Conservation (phyloP, 495 filamentous ascomycete genomes). For the Aspergillus asperescens region DNA sequence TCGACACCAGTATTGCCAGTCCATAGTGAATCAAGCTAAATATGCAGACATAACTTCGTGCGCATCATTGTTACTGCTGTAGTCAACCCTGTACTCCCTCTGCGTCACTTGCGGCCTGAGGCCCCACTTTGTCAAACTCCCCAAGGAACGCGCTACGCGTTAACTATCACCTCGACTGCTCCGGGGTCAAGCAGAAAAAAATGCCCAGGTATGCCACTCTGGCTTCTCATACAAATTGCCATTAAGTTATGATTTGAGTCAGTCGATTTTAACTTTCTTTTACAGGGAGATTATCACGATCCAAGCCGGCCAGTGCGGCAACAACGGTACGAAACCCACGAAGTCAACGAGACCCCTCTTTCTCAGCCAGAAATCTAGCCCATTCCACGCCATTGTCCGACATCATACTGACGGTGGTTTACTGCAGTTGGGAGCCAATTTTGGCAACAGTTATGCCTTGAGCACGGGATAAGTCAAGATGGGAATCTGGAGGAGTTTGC, state of each 20-base stretch:
- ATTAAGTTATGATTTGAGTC: not conserved
- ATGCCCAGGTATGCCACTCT: slow-evolving; percentile 43
- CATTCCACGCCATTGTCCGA: not conserved
- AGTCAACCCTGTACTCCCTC: no score
- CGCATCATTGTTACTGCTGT: no score
- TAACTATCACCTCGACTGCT: slow-evolving; percentile 24
- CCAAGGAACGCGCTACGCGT: slow-evolving; percentile 39
- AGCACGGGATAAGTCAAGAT: slow-evolving; percentile 96
- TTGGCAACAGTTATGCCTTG: slow-evolving; percentile 95
- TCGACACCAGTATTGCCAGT: no score
- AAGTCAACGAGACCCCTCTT: not conserved
- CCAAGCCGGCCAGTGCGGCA: slow-evolving; percentile 98
- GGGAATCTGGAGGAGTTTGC: slow-evolving; percentile 95
- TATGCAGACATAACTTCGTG: no score
- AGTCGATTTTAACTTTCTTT: not conserved
- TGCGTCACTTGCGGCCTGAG: slow-evolving; percentile 26
- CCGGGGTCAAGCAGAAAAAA: slow-evolving; percentile 23
- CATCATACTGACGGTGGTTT: slow-evolving; percentile 3
- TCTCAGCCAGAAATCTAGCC: not conserved
- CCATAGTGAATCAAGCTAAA: no score
- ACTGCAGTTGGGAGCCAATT: slow-evolving; percentile 80
- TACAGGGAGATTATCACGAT: slow-evolving; percentile 96
- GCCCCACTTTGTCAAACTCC: slow-evolving; percentile 13
- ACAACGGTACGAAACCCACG: slow-evolving; percentile 67
- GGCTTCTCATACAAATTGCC: not conserved